Conservation (phyloP, 257 asterid species). For the Rauvolfia tetraphylla region DNA sequence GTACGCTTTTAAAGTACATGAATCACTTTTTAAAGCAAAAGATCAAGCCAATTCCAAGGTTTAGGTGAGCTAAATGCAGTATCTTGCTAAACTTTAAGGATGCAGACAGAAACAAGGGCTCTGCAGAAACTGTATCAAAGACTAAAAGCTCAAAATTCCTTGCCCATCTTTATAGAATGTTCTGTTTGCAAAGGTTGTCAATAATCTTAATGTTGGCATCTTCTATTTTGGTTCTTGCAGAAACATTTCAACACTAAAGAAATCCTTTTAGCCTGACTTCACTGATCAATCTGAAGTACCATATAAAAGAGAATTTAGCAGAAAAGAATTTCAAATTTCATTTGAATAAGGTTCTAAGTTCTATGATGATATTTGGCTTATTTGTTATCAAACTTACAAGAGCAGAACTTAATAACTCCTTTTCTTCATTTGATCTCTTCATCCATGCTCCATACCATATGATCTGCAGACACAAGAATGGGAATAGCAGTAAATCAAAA, state of each 20-base stretch:
- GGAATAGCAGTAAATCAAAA: background rate
- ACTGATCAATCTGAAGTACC: background rate
- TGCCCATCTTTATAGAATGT: no score
- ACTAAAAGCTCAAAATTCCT: no score
- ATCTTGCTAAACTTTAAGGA: no score
- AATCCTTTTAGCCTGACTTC: background rate
- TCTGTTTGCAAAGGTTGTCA: no score
- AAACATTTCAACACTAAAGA: no score
- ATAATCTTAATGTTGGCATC: no score
- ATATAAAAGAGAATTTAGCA: background rate
- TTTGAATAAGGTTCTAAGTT: background rate
- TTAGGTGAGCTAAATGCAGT: no score
- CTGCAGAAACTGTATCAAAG: no score
- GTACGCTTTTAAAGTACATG: no score
- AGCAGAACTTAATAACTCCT: conserved; percentile 32
- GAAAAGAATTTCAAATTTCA: background rate
- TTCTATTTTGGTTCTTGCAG: background rate
- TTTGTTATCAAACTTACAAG: conserved; percentile 44
- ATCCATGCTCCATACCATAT: conserved; percentile 84
- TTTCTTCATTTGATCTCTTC: conserved; percentile 48
- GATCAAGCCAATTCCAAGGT: no score
- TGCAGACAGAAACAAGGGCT: no score
- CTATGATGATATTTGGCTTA: background rate
- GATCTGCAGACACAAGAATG: conserved; percentile 27
- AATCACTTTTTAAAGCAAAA: no score